Conservation (phyloP, 202 grass and related monocot genomes). For the Elaeis oleifera region DNA sequence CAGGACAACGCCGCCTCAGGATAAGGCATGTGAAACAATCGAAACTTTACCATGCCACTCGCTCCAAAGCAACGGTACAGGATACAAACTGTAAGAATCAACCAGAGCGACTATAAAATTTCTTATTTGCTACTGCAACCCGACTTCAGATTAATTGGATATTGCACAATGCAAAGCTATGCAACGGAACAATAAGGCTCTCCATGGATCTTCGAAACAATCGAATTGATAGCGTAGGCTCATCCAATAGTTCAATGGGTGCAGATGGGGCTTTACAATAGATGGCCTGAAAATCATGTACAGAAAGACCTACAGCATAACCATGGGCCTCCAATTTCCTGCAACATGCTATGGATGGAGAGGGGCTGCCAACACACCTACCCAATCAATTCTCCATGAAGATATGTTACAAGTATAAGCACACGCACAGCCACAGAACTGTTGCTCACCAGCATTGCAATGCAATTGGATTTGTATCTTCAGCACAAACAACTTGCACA, state of each 20-base stretch:
- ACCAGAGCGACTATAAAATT: not conserved
- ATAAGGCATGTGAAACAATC: not conserved
- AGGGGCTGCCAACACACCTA: too few species aligned
- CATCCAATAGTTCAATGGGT: not conserved
- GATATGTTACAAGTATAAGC: too few species aligned
- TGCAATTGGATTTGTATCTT: constrained; percentile 5
- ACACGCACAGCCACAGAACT: constrained; percentile 5
- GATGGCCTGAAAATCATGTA: constrained; percentile 19
- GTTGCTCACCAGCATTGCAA: constrained; percentile 13
- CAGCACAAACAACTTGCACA: constrained; percentile 3
- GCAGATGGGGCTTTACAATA: constrained; percentile 18
- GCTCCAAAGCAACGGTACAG: not conserved
- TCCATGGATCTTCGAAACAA: constrained; percentile 7
- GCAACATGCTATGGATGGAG: too few species aligned
- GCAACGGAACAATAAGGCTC: not conserved
- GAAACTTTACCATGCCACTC: not conserved
- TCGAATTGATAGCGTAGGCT: not conserved
- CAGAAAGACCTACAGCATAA: constrained; percentile 15
- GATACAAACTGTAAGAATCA: constrained; percentile 1
- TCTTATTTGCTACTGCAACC: constrained; percentile 1
- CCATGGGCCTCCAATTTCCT: constrained; percentile 11
- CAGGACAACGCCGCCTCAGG: not conserved
- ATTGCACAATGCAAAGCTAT: not conserved
- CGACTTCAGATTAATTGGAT: not conserved
- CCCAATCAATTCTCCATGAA: too few species aligned